phyloP scores from a whole-genome alignment of 768 basidiomycete species.

The Agrocybe chaxingu region DNA sequence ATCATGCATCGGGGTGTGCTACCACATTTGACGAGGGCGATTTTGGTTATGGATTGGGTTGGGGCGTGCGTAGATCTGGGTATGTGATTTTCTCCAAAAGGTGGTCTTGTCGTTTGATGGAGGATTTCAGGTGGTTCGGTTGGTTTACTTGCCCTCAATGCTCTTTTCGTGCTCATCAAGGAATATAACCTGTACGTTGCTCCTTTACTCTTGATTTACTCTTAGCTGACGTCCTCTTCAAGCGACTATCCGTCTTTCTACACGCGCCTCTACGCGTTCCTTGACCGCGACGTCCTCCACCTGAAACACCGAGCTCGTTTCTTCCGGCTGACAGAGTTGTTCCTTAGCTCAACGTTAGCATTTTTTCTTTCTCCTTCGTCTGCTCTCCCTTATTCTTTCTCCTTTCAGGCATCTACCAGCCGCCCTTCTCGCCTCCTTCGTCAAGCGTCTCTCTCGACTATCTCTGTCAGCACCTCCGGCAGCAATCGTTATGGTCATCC shows the following conservation, averaged over 20 bases:
- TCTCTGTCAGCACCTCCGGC: conserved; percentile 86
- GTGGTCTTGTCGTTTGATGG: not conserved
- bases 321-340: conserved; percentile 88
- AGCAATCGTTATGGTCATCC: conserved; percentile 86
- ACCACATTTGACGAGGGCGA: conserved; percentile 76
- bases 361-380: not conserved
- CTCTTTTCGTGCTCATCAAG: conserved; percentile 85
- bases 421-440: conserved; percentile 89
- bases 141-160: conserved; percentile 88
- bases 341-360: conserved; percentile 86
- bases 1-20: conserved; percentile 82
- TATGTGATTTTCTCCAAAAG: conserved; percentile 24
- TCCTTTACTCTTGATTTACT: conserved; percentile 1
- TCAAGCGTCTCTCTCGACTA: conserved; percentile 86
- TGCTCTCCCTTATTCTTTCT: not conserved
- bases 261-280: conserved; percentile 83
- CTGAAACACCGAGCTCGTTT: conserved; percentile 92
- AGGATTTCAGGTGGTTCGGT: conserved; percentile 64
- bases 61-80: conserved; percentile 80
- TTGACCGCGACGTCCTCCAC: conserved; percentile 86
- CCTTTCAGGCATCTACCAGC: conserved; percentile 75
- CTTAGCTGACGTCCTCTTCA: conserved; percentile 1
- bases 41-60: conserved; percentile 91
- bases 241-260: conserved; percentile 98
- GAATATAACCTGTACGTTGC: conserved; percentile 79